These are phyloP conservation scores for Penicillium sp. DNA, from an alignment of 2,329 filamentous ascomycete species.

Conservation along the genomic window DNA sequence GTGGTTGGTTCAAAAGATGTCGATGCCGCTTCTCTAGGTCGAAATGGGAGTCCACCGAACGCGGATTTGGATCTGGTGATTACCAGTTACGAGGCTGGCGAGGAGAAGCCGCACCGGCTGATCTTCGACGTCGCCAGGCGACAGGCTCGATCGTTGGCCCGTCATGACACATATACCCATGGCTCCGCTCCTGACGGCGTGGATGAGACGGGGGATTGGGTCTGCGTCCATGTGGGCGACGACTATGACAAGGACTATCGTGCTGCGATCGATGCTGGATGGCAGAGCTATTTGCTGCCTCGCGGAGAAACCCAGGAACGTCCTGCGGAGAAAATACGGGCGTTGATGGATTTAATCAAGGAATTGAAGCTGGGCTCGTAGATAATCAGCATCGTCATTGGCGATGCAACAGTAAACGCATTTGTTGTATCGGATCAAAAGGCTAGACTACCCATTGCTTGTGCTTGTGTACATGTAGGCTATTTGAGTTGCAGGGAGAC, in stretches of 20 bases:
- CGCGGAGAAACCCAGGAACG: conserved; percentile 16
- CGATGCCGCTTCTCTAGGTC: not conserved
- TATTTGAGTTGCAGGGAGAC: too few relatives aligned
- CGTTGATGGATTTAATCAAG: conserved; percentile 26
- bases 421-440: too few relatives aligned
- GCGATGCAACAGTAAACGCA: not conserved
- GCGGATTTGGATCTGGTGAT: conserved; percentile 45
- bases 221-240: conserved; percentile 46
- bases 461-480: too few relatives aligned
- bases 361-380: conserved; percentile 12
- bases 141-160: conserved; percentile 26
- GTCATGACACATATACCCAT: not conserved
- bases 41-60: not conserved
- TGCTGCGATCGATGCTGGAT: conserved; percentile 39
- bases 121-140: conserved; percentile 42
- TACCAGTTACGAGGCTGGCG: conserved; percentile 47
- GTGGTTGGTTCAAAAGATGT: not conserved
- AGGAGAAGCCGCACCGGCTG: conserved; percentile 42
- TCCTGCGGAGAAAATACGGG: conserved; percentile 16
- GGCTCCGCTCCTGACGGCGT: not conserved
- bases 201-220: conserved; percentile 20
- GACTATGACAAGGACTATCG: conserved; percentile 43
- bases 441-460: too few relatives aligned
- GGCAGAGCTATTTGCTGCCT: conserved; percentile 36
- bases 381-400: not conserved